Base-by-base conservation (phyloP, 768 basidiomycete species). In the Mycena belliarum region DNA sequence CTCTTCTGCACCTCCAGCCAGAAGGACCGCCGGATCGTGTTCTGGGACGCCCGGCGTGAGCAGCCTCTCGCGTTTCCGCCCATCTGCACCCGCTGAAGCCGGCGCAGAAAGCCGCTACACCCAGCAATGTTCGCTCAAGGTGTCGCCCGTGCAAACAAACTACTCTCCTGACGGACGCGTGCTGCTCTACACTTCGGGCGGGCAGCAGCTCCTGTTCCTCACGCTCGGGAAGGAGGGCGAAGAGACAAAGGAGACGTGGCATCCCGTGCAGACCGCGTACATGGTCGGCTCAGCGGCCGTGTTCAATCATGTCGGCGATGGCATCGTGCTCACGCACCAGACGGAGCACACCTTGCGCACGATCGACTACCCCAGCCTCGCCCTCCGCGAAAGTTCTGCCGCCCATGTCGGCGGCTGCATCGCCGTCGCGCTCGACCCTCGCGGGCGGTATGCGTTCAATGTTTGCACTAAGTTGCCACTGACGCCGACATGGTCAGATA, bases 31-130 rank as follows among this genome's bases (percentile, higher is more conserved):
- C 77, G 83, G 24, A 80, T 93, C 25, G 86, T 88, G 2, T 92
- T 91, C 65, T 93, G 91, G 89, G 91, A 93, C 68, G 88, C 89
- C 18, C 77, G 91, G 70, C 89, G 91, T 93, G 73, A 61, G 85
- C 74, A 47, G 20, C 12, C 1, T 6, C 29, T 25, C 32, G 6
- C 92, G 73, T 61, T 84, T 73, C 48, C 21, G 2, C 4, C 41
- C n/a, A n/a, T n/a, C n/a, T n/a, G 42, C 14, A 26, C 32, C 35
- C 26, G 2, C 28, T 47, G 20, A 46, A 49, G 47, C 41, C 57
- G 40, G 24, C 15, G 35, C 70, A 91, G 89, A 91, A 82, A 88
- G 83, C 69, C 84, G 88, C 50, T 76, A 82, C 60, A 76, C 78
- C 5, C 90, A 91, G 68, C 83, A 83, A 66, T 73, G 80, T 48